These are phyloP conservation scores for Psidium guajava DNA, from an alignment of 345 rosid species.

Conservation along the genomic window DNA sequence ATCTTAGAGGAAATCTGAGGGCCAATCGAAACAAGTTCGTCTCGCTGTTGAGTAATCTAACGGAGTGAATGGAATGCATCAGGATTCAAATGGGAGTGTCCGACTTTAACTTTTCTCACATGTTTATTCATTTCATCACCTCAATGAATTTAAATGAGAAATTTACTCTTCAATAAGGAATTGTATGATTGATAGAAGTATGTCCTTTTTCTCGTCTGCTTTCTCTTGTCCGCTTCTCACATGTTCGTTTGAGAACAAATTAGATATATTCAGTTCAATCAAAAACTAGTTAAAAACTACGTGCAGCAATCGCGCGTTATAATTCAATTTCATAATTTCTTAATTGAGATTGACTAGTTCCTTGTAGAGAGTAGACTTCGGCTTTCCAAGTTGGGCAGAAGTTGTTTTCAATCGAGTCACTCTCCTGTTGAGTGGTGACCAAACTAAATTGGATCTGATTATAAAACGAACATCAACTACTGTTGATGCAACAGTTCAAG, in stretches of 20 bases:
- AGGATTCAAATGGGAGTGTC: background rate
- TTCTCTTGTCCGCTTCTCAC: background rate
- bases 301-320: background rate
- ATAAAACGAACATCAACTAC: background rate
- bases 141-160: too few relatives aligned
- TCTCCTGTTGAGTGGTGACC: background rate
- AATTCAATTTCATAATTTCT: background rate
- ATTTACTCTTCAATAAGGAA: too few relatives aligned
- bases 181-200: background rate
- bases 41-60: background rate
- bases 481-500: conserved; percentile 22
- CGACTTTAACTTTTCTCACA: background rate
- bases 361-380: background rate
- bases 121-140: too few relatives aligned
- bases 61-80: background rate
- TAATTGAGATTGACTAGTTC: background rate
- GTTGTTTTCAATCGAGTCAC: background rate
- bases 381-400: too few relatives aligned
- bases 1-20: background rate
- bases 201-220: background rate
- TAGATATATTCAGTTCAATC: background rate
- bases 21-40: background rate
- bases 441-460: background rate
- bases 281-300: background rate
- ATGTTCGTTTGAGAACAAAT: background rate